A percentile compares a stretch with the other conserved stretches of the same genome.
phyloP scores from a whole-genome alignment of 164 flowering plant genomes.

The Chimonanthus praecox region DNA sequence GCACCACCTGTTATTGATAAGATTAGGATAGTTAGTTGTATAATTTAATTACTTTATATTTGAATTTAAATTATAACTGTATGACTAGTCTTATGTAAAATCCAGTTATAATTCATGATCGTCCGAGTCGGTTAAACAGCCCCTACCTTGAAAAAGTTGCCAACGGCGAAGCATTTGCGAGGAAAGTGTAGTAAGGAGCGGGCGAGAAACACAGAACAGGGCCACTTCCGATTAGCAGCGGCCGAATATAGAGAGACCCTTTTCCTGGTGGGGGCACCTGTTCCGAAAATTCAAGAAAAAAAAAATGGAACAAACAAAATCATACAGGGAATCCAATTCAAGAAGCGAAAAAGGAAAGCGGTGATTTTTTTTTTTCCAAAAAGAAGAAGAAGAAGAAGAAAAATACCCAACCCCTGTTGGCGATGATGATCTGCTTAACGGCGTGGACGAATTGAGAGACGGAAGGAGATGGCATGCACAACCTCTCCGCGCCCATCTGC shows the following conservation, averaged over 20 bases:
- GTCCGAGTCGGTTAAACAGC: no score
- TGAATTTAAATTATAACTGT: no score
- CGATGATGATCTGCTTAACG: slow-evolving; percentile 60
- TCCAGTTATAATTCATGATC: no score
- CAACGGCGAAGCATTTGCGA: slow-evolving; percentile 85
- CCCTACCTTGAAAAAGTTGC: slow-evolving; percentile 77
- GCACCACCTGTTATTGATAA: no score
- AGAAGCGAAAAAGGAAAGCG: neutral
- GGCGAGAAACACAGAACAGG: slow-evolving; percentile 94
- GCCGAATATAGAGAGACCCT: slow-evolving; percentile 89
- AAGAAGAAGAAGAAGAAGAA: no score
- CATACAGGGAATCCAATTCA: neutral
- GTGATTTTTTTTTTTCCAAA: no score
- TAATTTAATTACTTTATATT: no score
- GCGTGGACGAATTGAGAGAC: slow-evolving; percentile 70
- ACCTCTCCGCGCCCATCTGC: slow-evolving; percentile 73
- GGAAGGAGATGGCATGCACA: slow-evolving; percentile 96
- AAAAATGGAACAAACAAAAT: neutral
- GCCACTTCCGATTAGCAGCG: slow-evolving; percentile 95
- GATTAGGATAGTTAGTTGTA: no score
- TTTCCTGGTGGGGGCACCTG: slow-evolving; percentile 93
- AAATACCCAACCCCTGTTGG: slow-evolving; percentile 80
- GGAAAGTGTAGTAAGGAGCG: slow-evolving; percentile 77
- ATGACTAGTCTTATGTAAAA: no score
- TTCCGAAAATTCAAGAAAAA: neutral